Evolutionary conservation across 345 rosid species (phyloP), one percentile per base, ranked within the genome.

Genomic region (Physaria fendleri): DNA sequence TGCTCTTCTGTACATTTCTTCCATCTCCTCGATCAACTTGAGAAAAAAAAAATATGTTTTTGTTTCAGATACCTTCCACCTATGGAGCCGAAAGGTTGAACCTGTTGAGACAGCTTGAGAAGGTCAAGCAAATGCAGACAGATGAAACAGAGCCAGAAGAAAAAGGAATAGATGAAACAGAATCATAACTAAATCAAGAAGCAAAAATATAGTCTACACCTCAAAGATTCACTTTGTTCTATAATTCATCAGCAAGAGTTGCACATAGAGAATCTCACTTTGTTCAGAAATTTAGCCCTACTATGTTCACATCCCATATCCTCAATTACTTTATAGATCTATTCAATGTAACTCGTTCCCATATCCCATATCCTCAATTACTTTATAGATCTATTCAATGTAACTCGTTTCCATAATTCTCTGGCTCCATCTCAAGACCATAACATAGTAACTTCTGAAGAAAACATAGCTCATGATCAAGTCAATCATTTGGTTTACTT

Each of bases 51-150:
- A 18, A 32, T 6, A 2, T 50, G n/a, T 71, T 47, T 39, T 59
- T 60, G 61, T 64, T 52, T 55, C 82, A 93, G 95, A 87, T 93
- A 74, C 99, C 99, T 57, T 87, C 94, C 8, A 85, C 97, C 4
- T 93, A 93, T 45, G 99, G 99, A 65, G 54, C 88, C 27, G 97
- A 93, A 75, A 85, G 99, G 75, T 65, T 93, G 71, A 84, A 78
- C 74, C 94, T 93, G 18, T 68, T 89, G 75, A 81, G 99, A 78
- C 91, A 87, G 78, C 97, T 87, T 34, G 90, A 93, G 75, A 85
- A 87, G 74, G 78, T 88, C 71, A 89, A 83, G 76, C 82, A 85
- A 76, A 73, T 78, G 75, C 77, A 88, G 72, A 64, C 69, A 54
- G 37, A 47, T 20, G 93, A 83, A 71, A 59, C 47, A 7, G 83